phyloP scores from a whole-genome alignment of 306 rosid genomes.

The Vigna angularis region DNA sequence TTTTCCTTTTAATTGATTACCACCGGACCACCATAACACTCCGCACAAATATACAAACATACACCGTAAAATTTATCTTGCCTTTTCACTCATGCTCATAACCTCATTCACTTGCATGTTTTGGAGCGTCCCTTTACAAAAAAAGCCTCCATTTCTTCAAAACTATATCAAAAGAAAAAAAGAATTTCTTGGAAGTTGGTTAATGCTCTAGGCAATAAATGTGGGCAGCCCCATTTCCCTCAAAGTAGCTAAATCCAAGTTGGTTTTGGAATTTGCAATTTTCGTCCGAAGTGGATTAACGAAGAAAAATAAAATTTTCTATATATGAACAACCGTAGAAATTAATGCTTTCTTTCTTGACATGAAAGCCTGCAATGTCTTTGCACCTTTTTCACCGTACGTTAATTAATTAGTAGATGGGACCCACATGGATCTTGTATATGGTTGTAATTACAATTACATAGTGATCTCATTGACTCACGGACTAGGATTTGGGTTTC shows the following conservation, averaged over 20 bases:
- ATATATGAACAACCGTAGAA: background rate
- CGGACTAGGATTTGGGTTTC: slow-evolving; percentile 31
- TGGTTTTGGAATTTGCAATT: slow-evolving; percentile 38
- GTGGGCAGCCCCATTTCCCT: slow-evolving; percentile 38
- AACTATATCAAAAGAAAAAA: slow-evolving; percentile 51
- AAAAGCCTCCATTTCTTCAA: slow-evolving; percentile 60
- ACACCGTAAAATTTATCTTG: slow-evolving; percentile 54
- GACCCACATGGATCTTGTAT: slow-evolving; percentile 16
- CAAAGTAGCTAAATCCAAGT: slow-evolving; percentile 35
- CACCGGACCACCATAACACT: slow-evolving; percentile 91
- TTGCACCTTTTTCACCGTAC: background rate
- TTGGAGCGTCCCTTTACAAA: slow-evolving; percentile 64
- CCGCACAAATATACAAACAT: slow-evolving; percentile 69
- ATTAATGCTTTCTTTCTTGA: slow-evolving; percentile 15
- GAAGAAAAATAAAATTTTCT: slow-evolving; percentile 24
- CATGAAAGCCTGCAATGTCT: background rate
- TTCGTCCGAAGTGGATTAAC: slow-evolving; percentile 27
- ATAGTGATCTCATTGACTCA: slow-evolving; percentile 34
- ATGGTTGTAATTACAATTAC: background rate
- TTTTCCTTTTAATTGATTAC: slow-evolving; percentile 58
- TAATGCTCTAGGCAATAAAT: slow-evolving; percentile 37
- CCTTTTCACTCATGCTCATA: slow-evolving; percentile 77
- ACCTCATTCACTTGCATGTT: slow-evolving; percentile 42
- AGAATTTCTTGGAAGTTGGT: slow-evolving; percentile 67
- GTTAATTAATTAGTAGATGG: background rate